Base-by-base conservation (phyloP, 2,329 filamentous ascomycete genomes). In the Aurifilum marmelostoma region DNA sequence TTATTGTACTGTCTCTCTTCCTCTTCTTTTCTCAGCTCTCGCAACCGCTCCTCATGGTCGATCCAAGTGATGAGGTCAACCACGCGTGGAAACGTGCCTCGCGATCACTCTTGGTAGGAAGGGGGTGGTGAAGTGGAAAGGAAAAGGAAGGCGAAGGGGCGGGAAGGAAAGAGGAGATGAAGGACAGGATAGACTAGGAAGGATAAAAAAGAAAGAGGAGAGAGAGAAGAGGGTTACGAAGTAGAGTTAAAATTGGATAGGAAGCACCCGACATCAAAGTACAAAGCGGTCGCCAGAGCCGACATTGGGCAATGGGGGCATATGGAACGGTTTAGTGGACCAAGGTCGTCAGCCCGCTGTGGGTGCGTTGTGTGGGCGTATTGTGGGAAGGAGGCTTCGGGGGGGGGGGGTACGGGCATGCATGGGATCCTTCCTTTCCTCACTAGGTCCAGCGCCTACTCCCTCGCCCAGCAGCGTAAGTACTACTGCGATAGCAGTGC, bases 21-120 rank as follows among this genome's bases (percentile, higher is more conserved):
- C 60, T 62, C 56, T 47, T 67, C 67, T 8, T 63, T 43, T 43
- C 60, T 59, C 68, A 54, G 43, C 66, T 47, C 61, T 63, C 24
- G 47, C 50, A 64, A 41, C 70, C 70, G 68, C 65, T 70, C 68
- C 66, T 70, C 63, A 66, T 68, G 43, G 59, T 68, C 65, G 63
- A 68, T 58, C 60, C 27, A 50, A 66, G 70, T 68, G 68, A 70
- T 68, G 70, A 71, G 70, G 70, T 63, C 63, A 62, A 68, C 66
- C 70, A 71, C 70, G 70, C 60, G 64, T 60, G 47, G 39, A 29
- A 66, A 71, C 70, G 70, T 70, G 70, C 70, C 68, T 70, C 70
- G 54, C 59, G 70, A 70, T 71, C 70, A 70, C 68, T 70, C 50
- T 54, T 63, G 63, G 56, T 62, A 68, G 65, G 67, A 63, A 63